Base-by-base conservation (phyloP, 768 basidiomycete species). In the Russula ochroleuca region DNA sequence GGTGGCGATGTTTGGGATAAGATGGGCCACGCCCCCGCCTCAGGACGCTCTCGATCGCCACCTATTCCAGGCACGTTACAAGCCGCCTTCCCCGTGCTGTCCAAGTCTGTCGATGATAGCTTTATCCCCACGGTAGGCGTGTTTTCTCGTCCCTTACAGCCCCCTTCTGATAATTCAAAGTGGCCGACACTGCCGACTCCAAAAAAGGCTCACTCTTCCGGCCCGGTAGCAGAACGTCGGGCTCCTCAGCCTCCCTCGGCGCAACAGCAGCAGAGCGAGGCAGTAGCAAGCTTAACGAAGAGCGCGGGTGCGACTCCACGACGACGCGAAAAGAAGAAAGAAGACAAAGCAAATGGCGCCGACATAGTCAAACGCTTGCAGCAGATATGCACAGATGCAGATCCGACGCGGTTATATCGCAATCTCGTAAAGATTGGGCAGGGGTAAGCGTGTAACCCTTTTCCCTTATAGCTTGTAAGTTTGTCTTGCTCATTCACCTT, bases 361-460 rank as follows among this genome's bases (percentile, higher is more conserved):
- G 95, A 98, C 70, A 94, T 98, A 65, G 88, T 98, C 67, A 88
- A 86, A 69, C 85, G 94, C 15, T 75, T 98, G 69, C 88, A 92
- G 72, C 86, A 88, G 70, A 98, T 98, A 71, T 98, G 97, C 72
- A 96, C 95, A 2, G 94, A 97, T 72, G 94, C 94, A 7, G 97
- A 99, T 75, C 97, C 97, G 33, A 98, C 95, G 38, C 85, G 85
- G 74, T 77, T 97, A 40, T 98, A 98, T 72, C 82, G 94, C 62
- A 94, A 84, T 71, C 80, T 98, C 48, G 86, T 92, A 75, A 98
- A 98, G 83, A 96, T 98, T 72, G 96, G 95, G 41, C 96, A 98
- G 74, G 97, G 96, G 94, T 96, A 69, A 72, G 89, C 77, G 0
- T 19, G 13, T 35, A 21, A 8, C 28, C 5, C n/a, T 49, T 47